Conservation (phyloP, 163 green algal genomes). For the Chlamydomonas reinhardtii region DNA sequence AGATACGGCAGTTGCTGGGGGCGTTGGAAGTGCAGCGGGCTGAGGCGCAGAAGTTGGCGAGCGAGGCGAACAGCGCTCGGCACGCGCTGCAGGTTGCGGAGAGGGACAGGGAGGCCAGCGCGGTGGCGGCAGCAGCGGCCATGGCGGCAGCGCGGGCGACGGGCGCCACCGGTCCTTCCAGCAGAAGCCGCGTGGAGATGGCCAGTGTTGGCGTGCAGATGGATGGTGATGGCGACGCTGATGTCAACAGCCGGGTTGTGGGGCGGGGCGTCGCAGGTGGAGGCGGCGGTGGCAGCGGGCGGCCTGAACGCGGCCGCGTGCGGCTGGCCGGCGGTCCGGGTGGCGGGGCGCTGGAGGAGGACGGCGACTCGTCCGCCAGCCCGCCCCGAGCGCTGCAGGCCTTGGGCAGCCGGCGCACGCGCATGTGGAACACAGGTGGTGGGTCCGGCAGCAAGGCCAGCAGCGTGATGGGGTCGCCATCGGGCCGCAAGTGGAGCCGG, state of each 20-base stretch:
- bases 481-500: background rate
- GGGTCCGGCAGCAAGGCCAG: background rate
- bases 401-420: background rate
- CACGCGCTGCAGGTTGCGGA: background rate
- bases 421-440: background rate
- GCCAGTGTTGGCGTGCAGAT: background rate
- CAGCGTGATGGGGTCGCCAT: background rate
- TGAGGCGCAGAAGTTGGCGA: background rate
- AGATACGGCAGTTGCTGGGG: constrained; percentile 33
- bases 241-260: background rate
- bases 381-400: too few species aligned
- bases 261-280: too few species aligned
- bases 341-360: too few species aligned
- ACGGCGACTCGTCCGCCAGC: background rate
- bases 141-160: background rate
- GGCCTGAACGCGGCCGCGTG: background rate
- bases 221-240: background rate
- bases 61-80: background rate
- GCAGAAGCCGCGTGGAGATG: background rate
- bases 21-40: constrained; percentile 22
- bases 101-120: constrained; percentile 12
- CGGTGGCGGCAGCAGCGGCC: background rate
- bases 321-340: too few species aligned
- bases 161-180: background rate
- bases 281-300: too few species aligned